Evolutionary conservation across 192 early-diverging fungal species (phyloP).

Genomic region (Backusella tarrabulga): DNA sequence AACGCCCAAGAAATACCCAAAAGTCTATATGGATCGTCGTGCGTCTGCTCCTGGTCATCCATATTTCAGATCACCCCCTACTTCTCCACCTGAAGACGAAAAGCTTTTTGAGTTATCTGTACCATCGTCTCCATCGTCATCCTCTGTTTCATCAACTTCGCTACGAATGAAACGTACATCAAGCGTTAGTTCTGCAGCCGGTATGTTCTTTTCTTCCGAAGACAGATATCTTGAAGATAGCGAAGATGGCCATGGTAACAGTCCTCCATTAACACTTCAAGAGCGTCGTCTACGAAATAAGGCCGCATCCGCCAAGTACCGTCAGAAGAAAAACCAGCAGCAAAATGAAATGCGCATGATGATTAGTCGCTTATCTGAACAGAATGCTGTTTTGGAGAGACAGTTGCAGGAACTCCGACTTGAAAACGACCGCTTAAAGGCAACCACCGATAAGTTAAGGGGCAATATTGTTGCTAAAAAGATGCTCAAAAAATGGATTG

Average conservation of each 20-base stretch:
- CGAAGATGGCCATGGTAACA: conserved; percentile 1
- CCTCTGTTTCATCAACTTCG: neutral
- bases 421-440: conserved; percentile 49
- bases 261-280: conserved; percentile 40
- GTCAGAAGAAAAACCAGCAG: conserved; percentile 58
- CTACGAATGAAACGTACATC: conserved; percentile 3
- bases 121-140: conserved; percentile 17
- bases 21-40: neutral
- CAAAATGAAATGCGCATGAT: conserved; percentile 53
- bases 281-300: conserved; percentile 59
- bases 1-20: neutral
- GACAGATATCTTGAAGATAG: neutral
- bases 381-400: conserved; percentile 45
- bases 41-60: conserved; percentile 9
- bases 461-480: conserved; percentile 54
- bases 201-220: neutral
- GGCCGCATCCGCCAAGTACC: conserved; percentile 59
- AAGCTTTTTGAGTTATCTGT: conserved; percentile 9
- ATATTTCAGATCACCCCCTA: conserved; percentile 18
- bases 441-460: conserved; percentile 45
- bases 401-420: conserved; percentile 46
- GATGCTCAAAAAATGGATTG: conserved; percentile 50
- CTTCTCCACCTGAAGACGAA: conserved; percentile 18
- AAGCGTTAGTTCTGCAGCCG: neutral
- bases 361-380: conserved; percentile 41